These are phyloP conservation scores for Carex kokanica DNA, from an alignment of 176 grass and related monocot genomes.

Conservation along the genomic window DNA sequence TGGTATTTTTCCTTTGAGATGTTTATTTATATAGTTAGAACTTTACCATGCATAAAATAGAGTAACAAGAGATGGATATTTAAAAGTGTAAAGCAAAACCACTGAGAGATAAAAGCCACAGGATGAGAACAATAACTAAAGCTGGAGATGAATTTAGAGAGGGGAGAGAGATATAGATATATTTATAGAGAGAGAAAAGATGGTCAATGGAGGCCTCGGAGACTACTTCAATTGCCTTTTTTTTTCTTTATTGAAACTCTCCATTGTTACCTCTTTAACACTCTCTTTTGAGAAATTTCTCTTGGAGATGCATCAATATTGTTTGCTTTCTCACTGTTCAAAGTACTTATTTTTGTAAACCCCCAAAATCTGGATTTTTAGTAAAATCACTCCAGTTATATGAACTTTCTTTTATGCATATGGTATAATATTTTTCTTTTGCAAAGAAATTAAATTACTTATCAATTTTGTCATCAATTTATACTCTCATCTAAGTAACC, in stretches of 20 bases:
- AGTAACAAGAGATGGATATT: slow-evolving; percentile 24
- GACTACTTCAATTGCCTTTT: slow-evolving; percentile 47
- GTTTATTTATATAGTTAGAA: slow-evolving; percentile 6
- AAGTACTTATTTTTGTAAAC: slow-evolving; percentile 2
- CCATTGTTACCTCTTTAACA: slow-evolving; percentile 41
- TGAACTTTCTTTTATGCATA: neutral
- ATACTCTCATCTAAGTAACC: neutral
- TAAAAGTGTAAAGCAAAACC: slow-evolving; percentile 84
- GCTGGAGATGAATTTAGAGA: slow-evolving; percentile 41
- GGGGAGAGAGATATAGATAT: slow-evolving; percentile 43
- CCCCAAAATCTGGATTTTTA: neutral
- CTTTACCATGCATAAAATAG: slow-evolving; percentile 38
- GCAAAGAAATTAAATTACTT: neutral
- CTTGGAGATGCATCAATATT: slow-evolving; percentile 35
- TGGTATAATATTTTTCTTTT: neutral
- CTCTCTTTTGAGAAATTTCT: slow-evolving; percentile 52
- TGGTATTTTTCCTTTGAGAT: slow-evolving; percentile 19
- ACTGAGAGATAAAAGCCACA: slow-evolving; percentile 56
- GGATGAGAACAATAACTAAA: slow-evolving; percentile 49
- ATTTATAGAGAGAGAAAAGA: slow-evolving; percentile 45
- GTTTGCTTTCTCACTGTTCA: slow-evolving; percentile 45
- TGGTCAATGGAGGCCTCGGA: slow-evolving; percentile 62
- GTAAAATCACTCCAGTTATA: neutral
- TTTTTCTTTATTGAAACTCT: slow-evolving; percentile 67
- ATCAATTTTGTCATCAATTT: neutral